Evolutionary conservation across 2,329 filamentous ascomycete genomes (phyloP).

Genomic region (Hyphodiscus sp.): DNA sequence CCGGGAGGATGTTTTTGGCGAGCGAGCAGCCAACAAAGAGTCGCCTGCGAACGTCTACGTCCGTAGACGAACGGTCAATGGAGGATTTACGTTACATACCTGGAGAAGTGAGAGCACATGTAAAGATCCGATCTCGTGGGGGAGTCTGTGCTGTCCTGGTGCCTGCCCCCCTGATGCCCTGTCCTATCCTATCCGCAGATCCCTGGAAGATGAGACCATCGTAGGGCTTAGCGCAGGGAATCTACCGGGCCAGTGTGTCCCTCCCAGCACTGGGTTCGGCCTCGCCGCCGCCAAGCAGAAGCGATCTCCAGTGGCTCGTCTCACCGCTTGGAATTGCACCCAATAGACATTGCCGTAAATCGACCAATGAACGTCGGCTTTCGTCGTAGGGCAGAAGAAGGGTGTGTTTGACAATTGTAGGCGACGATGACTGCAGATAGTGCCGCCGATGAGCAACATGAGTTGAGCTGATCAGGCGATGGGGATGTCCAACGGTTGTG

Average conservation of each 20-base stretch:
- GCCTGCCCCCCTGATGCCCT: background rate
- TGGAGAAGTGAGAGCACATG: background rate
- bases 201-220: background rate
- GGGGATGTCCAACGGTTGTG: background rate
- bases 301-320: constrained; percentile 4
- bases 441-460: constrained; percentile 2
- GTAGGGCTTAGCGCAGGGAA: constrained; percentile 11
- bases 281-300: constrained; percentile 9
- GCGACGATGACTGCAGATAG: constrained; percentile 12
- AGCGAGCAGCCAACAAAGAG: background rate
- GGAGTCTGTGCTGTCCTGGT: constrained; percentile 2
- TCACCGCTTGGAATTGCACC: constrained; percentile 13
- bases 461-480: constrained; percentile 6
- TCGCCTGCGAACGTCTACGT: background rate
- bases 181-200: background rate
- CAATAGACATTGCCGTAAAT: background rate
- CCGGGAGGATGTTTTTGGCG: background rate
- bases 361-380: background rate
- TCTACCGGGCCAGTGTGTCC: constrained; percentile 7
- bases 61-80: background rate
- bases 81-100: background rate
- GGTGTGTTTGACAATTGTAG: constrained; percentile 1
- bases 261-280: constrained; percentile 2
- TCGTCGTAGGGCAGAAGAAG: constrained; percentile 10
- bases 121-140: background rate